Conservation (phyloP, 2,329 filamentous ascomycete genomes). For the Epichloe brachyelytri region DNA sequence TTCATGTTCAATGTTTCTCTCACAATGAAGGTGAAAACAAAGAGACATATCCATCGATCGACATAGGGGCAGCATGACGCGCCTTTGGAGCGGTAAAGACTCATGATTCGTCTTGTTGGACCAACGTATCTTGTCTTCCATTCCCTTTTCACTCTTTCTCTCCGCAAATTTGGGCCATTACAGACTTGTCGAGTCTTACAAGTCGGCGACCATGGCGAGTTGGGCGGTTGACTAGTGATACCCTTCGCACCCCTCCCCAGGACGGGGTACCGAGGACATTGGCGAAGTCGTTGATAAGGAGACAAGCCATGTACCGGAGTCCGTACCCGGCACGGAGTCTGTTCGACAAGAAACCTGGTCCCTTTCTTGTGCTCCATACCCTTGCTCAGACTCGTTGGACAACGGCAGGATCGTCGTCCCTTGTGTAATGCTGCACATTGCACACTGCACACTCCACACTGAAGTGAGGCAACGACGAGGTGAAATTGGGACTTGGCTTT, state of each 20-base stretch:
- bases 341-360: constrained; percentile 4
- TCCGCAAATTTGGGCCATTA: background rate
- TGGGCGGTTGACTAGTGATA: background rate
- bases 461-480: background rate
- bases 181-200: constrained; percentile 1
- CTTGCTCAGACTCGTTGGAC: constrained; percentile 3
- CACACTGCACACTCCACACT: no score
- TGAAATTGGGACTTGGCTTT: constrained; percentile 3
- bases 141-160: background rate
- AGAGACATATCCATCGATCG: no score
- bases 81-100: no score
- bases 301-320: no score
- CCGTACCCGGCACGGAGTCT: constrained; percentile 5
- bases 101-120: no score
- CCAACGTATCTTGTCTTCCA: no score
- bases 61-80: no score
- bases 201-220: constrained; percentile 2
- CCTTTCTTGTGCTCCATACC: constrained; percentile 2
- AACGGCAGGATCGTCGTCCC: constrained; percentile 8
- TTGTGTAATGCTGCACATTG: background rate
- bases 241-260: background rate
- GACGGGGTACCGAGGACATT: constrained; percentile 3
- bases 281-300: constrained; percentile 6
- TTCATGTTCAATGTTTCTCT: no score
- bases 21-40: no score